Evolutionary conservation across 1,284 basidiomycete species (phyloP), one percentile per base, ranked within the genome.

Genomic region (Cutaneotrichosporon cavernicola): DNA sequence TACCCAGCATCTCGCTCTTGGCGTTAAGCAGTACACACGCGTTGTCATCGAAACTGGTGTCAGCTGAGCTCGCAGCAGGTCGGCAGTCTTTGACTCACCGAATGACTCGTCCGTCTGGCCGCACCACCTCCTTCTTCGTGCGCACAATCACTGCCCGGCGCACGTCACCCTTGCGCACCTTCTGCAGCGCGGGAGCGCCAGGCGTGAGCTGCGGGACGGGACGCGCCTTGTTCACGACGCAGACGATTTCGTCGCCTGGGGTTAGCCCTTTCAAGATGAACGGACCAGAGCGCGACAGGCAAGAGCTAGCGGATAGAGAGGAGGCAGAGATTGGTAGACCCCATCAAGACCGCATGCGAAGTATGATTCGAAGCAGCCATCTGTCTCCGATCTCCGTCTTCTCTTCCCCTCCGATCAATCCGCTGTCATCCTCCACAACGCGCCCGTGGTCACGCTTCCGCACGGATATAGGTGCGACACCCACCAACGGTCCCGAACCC

Each of bases 1-100:
- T 97, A 8, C 94, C 96, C 66, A 98, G 79, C 88, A 98, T 93
- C 81, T 99, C 96, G 72, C 90, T 88, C 83, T 97, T 98, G 84
- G 92, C 92, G 82, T 99, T 99, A 66, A 99, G 81, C 34, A 99
- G 82, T 1, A 99, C 94, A 38, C 89, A 95, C 0, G 97, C 97
- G 76, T 98, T 98, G 84, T 99, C 97, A 81, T 99, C 97, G 81
- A 99, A 99, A 58, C 92, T 86, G 73, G 49, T 0, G 56, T 58
- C n/a, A 64, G 63, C 58, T 18, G 26, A 18, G 31, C 40, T 46
- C 43, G 40, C 11, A 43, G 40, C 2, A 21, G 26, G 43, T 13
- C 10, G 11, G n/a, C 53, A 34, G 56, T 26, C 21, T 7, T 36
- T 16, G 21, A 75, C 76, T 68, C 52, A 78, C 78, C 72, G 68